Evolutionary conservation across 495 filamentous ascomycete genomes (phyloP).

Genomic region (Ascobolus immersus): DNA sequence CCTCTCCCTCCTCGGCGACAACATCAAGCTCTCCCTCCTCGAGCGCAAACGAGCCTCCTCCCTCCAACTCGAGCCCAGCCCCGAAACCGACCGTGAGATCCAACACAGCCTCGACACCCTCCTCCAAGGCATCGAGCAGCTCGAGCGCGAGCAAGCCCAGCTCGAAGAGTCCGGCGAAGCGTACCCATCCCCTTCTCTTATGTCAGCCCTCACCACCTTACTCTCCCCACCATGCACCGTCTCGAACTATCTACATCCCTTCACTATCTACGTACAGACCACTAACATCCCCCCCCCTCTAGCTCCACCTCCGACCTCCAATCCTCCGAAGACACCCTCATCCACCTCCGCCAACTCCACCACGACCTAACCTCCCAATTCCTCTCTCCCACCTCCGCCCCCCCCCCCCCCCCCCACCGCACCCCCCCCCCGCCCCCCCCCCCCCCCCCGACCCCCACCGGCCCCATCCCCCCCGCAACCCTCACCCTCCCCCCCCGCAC

Average conservation of each 20-base stretch:
- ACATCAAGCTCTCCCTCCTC: conserved; percentile 54
- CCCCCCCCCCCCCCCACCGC: conserved; percentile 27
- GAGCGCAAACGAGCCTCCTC: conserved; percentile 78
- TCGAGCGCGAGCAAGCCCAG: conserved; percentile 39
- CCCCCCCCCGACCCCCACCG: too few relatives aligned
- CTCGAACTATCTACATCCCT: neutral
- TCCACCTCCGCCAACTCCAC: conserved; percentile 31
- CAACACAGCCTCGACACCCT: conserved; percentile 69
- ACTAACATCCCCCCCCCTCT: neutral
- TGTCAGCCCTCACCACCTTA: neutral
- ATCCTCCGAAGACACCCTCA: conserved; percentile 21
- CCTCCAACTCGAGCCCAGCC: conserved; percentile 57
- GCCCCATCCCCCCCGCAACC: too few relatives aligned
- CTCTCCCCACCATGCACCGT: neutral
- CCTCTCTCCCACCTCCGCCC: conserved; percentile 7
- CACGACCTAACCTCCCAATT: conserved; percentile 32
- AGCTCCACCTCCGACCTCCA: conserved; percentile 7
- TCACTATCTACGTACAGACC: neutral
- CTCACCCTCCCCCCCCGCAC: too few relatives aligned
- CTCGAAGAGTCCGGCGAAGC: conserved; percentile 35
- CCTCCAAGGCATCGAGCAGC: conserved; percentile 49
- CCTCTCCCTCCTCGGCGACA: conserved; percentile 49
- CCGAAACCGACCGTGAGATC: conserved; percentile 62
- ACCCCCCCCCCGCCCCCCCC: conserved; percentile 12
- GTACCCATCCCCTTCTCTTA: conserved; percentile 12